Percentiles rank a stretch among this genome's conserved stretches.
These are phyloP conservation scores for Mycena amicta DNA, from an alignment of 768 basidiomycete genomes.

Conservation along the genomic window DNA sequence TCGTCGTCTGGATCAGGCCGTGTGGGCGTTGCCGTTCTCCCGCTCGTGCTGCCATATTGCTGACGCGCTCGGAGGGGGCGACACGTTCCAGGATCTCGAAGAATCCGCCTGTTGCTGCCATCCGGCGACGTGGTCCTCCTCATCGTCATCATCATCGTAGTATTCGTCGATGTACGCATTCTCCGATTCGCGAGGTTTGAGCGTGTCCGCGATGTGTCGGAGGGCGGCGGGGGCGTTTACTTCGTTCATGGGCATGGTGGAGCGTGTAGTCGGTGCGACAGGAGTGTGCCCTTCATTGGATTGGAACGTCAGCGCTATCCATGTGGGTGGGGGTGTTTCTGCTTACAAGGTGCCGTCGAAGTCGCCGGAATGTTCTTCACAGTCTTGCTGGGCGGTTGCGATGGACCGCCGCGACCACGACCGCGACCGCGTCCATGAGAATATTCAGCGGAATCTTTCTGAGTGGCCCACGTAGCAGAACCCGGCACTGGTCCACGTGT, in stretches of 20 bases:
- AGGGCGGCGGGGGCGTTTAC: neutral
- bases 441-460: neutral
- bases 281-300: too few relatives aligned
- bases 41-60: too few relatives aligned
- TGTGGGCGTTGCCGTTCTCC: too few relatives aligned
- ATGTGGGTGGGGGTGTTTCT: too few relatives aligned
- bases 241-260: too few relatives aligned
- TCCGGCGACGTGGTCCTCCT: neutral
- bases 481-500: neutral
- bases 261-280: neutral
- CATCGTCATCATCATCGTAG: neutral
- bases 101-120: neutral
- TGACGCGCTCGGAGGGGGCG: too few relatives aligned
- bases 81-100: too few relatives aligned
- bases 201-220: neutral
- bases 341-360: neutral
- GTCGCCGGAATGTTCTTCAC: neutral
- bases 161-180: neutral
- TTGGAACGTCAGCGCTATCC: too few relatives aligned
- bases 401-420: neutral
- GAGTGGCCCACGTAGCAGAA: neutral
- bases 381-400: neutral
- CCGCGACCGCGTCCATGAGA: neutral
- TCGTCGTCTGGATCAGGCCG: too few relatives aligned
- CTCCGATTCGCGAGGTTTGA: neutral